Evolutionary conservation across 2,329 filamentous ascomycete genomes (phyloP), one percentile per base, ranked within the genome.

Genomic region (Proliferodiscus dingleyae): DNA sequence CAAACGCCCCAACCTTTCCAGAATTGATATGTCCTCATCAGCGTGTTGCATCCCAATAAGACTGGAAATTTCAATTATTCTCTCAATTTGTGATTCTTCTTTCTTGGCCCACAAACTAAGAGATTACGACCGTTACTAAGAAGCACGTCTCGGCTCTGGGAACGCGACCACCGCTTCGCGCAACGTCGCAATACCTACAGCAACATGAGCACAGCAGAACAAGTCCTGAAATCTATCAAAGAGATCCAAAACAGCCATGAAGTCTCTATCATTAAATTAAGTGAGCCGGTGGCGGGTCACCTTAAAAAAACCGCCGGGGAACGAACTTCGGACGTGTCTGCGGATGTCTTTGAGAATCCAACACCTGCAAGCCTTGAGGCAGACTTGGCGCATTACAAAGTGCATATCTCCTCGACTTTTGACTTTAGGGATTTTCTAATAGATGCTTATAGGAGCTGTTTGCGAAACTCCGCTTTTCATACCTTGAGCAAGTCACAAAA

Each of bases 401-500:
- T 78, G 62, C 22, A 49, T 23, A 19, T 2, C n/a, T 30, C n/a
- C 10, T 19, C 1, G 23, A n/a, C 10, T 11, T 13, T 7, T 22
- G 41, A 15, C 34, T 37, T 38, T 47, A 19, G 5, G 9, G 29
- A 15, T 18, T 39, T 29, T 46, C 40, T 5, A 52, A 38, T n/a
- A 40, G 36, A 21, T 15, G 32, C 6, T 4, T 4, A n/a, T 54
- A 81, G 69, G 90, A 96, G 68, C 79, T 97, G 16, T 98, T 97
- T 68, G 85, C 89, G 33, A 97, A 98, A 70, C 77, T 97, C 30
- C 88, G 91, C 57, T 97, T 97, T 72, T 94, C 87, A 54, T 97
- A 97, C 68, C 86, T 96, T 58, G 93, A 98, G 68, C 93, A 97
- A 72, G 89, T 97, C 52, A 97, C 91, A 36, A 98, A 97, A 69